phyloP scores from a whole-genome alignment of 345 rosid species.

The Corchorus capsularis region DNA sequence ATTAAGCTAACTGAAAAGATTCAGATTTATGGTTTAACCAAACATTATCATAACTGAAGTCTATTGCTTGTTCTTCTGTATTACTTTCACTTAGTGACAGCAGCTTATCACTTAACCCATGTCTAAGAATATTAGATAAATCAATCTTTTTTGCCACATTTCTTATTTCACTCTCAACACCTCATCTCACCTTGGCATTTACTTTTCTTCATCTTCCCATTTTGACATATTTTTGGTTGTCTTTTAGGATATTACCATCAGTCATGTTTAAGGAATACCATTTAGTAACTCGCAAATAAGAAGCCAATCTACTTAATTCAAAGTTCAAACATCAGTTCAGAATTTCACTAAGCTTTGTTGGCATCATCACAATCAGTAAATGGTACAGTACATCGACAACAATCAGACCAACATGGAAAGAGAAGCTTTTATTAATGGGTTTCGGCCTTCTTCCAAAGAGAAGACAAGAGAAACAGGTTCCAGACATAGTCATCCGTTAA shows the following conservation, averaged over 20 bases:
- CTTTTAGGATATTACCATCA: not conserved
- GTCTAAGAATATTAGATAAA: not conserved
- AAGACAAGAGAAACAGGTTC: not conserved
- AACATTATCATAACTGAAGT: not conserved
- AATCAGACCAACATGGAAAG: not conserved
- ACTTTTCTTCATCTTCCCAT: not conserved
- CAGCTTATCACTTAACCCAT: not conserved
- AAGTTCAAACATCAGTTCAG: not conserved
- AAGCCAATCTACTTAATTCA: not conserved
- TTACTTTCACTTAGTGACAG: not conserved
- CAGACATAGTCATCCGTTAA: not conserved
- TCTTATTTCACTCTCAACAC: not conserved
- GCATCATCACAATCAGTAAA: not conserved
- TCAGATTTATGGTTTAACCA: not conserved
- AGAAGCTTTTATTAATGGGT: not conserved
- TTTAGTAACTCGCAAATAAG: not conserved
- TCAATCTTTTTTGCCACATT: not conserved
- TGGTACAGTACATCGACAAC: not conserved
- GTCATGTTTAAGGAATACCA: not conserved
- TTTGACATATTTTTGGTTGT: not conserved
- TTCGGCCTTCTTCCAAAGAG: not conserved
- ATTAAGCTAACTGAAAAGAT: not conserved
- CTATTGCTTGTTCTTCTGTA: not conserved
- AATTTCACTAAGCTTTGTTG: not conserved
- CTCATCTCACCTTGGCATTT: not conserved